Percentiles rank a stretch among this genome's conserved stretches.
These are phyloP conservation scores for sorghum (Sorghum bicolor) DNA, from an alignment of 176 grass and related monocot genomes.

Conservation along the genomic window DNA sequence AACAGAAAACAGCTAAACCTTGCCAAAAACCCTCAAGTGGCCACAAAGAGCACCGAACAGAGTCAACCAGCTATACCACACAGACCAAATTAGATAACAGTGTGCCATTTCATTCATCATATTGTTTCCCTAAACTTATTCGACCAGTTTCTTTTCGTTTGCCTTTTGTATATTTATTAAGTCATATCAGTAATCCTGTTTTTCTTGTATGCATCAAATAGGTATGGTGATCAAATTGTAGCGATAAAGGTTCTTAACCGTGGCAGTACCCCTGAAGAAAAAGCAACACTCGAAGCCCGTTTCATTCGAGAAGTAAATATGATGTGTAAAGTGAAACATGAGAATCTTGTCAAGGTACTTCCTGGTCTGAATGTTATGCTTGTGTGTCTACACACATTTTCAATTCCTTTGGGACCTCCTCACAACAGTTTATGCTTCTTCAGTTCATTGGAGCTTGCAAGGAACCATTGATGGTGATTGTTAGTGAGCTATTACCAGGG, in stretches of 20 bases:
- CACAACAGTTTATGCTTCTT: neutral
- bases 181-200: slow-evolving; percentile 8
- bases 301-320: slow-evolving; percentile 95
- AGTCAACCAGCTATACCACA: too few relatives aligned
- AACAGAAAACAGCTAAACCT: too few relatives aligned
- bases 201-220: slow-evolving; percentile 28
- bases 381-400: neutral
- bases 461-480: slow-evolving; percentile 97
- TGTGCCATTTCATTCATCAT: neutral
- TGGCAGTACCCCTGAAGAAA: slow-evolving; percentile 61
- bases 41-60: too few relatives aligned
- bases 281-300: slow-evolving; percentile 74
- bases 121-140: neutral
- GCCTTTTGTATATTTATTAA: neutral
- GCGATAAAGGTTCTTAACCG: slow-evolving; percentile 90
- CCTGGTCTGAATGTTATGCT: neutral
- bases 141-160: neutral
- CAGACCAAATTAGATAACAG: too few relatives aligned
- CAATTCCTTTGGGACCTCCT: neutral
- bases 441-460: slow-evolving; percentile 98
- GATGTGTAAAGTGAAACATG: slow-evolving; percentile 92
- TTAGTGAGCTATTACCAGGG: slow-evolving; percentile 82
- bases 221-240: slow-evolving; percentile 84
- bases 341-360: slow-evolving; percentile 91
- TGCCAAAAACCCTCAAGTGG: too few relatives aligned